These are phyloP conservation scores for Aspergillus mulundensis DNA, from an alignment of 495 filamentous ascomycete species.

Conservation along the genomic window DNA sequence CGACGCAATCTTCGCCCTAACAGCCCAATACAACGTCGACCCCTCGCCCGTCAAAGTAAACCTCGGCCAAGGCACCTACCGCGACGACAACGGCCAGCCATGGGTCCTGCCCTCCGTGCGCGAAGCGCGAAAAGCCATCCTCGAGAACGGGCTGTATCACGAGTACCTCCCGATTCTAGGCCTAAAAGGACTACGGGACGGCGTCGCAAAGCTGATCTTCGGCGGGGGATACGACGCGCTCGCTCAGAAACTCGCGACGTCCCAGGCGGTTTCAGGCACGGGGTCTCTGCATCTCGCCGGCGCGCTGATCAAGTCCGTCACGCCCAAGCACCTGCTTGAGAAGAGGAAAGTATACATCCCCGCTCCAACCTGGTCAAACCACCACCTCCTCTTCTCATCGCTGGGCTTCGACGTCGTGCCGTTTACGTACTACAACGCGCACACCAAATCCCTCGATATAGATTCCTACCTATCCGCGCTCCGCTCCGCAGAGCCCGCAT, in stretches of 20 bases:
- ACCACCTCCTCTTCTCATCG: constrained; percentile 32
- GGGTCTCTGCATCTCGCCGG: constrained; percentile 79
- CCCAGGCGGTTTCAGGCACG: constrained; percentile 79
- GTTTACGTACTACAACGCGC: constrained; percentile 26
- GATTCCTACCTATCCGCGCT: constrained; percentile 20
- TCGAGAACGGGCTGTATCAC: constrained; percentile 18
- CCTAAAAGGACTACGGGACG: constrained; percentile 21
- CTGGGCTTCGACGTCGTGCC: constrained; percentile 27
- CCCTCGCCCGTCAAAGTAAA: constrained; percentile 30
- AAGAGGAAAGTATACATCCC: constrained; percentile 9
- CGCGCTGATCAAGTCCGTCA: constrained; percentile 57
- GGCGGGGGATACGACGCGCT: constrained; percentile 11
- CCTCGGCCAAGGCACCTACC: constrained; percentile 36
- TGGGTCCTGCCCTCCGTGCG: constrained; percentile 38
- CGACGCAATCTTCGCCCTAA: constrained; percentile 29
- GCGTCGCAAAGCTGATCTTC: constrained; percentile 21
- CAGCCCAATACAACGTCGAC: constrained; percentile 30
- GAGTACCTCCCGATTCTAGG: constrained; percentile 40
- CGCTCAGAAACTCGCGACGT: constrained; percentile 22
- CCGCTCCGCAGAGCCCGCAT: constrained; percentile 18
- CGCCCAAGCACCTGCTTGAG: not conserved
- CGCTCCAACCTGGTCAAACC: constrained; percentile 37
- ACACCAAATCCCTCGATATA: constrained; percentile 19
- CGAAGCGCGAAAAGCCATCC: not conserved
- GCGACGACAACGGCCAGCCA: constrained; percentile 35